Percentiles rank a stretch among this genome's conserved stretches.
Conservation (phyloP, 176 grass and related monocot species). For the Rhynchospora pubera region DNA sequence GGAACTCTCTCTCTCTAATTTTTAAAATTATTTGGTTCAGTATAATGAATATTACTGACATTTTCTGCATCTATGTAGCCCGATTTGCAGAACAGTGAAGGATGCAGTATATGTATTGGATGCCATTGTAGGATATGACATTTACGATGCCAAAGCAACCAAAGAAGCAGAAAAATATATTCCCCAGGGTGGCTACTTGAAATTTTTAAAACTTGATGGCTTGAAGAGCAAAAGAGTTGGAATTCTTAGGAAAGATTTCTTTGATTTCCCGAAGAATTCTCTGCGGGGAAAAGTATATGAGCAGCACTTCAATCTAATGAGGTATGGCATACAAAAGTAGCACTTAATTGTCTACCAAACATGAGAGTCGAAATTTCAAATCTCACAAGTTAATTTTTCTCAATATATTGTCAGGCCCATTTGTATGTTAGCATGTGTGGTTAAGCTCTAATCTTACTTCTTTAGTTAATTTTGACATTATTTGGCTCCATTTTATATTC, state of each 20-base stretch:
- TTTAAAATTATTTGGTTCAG: too few species aligned
- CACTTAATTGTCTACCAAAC: not conserved
- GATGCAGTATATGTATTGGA: conserved; percentile 54
- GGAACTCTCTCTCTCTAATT: too few species aligned
- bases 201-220: conserved; percentile 50
- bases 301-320: conserved; percentile 39
- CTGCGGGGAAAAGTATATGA: conserved; percentile 19
- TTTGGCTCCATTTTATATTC: not conserved
- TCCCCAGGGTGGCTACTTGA: conserved; percentile 38
- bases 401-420: not conserved
- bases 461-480: not conserved
- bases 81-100: conserved; percentile 45
- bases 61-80: conserved; percentile 23
- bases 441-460: not conserved
- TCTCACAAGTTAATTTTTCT: not conserved
- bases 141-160: conserved; percentile 27
- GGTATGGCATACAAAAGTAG: not conserved
- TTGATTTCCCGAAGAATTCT: conserved; percentile 17
- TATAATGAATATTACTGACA: not conserved
- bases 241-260: conserved; percentile 24
- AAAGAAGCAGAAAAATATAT: conserved; percentile 37
- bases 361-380: not conserved
- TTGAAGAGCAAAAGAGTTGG: conserved; percentile 44
- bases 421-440: not conserved
- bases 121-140: conserved; percentile 43